Conservation (phyloP, 1,284 basidiomycete species). For the Boletus mariae region DNA sequence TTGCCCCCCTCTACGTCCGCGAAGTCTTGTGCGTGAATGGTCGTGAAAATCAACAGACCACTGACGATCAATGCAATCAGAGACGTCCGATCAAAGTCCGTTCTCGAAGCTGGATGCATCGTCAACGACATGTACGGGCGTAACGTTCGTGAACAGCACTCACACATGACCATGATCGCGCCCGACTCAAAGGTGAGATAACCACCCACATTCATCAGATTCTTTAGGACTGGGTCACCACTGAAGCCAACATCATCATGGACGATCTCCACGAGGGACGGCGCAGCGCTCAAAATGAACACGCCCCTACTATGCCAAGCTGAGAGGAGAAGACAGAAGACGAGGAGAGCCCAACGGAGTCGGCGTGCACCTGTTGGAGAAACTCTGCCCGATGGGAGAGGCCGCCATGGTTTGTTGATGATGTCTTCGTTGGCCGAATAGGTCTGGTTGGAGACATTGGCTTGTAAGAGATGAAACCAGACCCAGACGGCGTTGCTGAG, state of each 20-base stretch:
- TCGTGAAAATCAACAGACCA: too few species aligned
- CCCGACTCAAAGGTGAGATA: too few species aligned
- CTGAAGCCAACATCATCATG: slow-evolving; percentile 24
- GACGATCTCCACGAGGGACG: slow-evolving; percentile 19
- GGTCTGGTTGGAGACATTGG: slow-evolving; percentile 38
- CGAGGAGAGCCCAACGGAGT: slow-evolving; percentile 31
- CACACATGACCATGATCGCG: too few species aligned
- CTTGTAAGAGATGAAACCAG: slow-evolving; percentile 43
- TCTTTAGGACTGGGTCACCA: too few species aligned
- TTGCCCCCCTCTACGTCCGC: slow-evolving; percentile 40
- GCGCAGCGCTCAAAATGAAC: slow-evolving; percentile 15
- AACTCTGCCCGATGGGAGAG: slow-evolving; percentile 34
- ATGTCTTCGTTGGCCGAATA: slow-evolving; percentile 1
- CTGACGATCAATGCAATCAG: too few species aligned
- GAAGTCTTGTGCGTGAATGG: slow-evolving; percentile 43
- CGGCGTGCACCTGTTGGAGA: slow-evolving; percentile 15
- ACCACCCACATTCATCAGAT: too few species aligned
- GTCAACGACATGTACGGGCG: too few species aligned
- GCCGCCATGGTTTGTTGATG: slow-evolving; percentile 30
- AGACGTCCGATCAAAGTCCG: slow-evolving; percentile 6
- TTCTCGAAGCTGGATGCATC: too few species aligned
- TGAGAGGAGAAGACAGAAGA: slow-evolving; percentile 28
- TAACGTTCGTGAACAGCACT: too few species aligned
- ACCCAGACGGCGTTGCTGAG: slow-evolving; percentile 35
- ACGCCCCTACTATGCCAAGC: slow-evolving; percentile 14